Evolutionary conservation across 163 green algal genomes (phyloP), one percentile per base, ranked within the genome.

Genomic region (Scenedesmus sp.): DNA sequence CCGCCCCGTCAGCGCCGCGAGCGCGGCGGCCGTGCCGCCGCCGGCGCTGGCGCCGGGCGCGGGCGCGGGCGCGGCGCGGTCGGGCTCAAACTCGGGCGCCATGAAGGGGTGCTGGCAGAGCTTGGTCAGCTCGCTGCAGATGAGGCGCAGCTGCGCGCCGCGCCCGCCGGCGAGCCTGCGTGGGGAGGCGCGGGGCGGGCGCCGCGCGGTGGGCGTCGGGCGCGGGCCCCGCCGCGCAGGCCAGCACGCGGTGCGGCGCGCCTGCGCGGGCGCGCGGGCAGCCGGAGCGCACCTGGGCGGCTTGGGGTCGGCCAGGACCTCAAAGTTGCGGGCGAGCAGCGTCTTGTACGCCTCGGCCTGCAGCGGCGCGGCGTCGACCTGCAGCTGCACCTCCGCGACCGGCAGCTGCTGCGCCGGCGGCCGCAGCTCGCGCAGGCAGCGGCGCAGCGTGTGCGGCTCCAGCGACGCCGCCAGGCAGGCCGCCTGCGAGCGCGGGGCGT

Each of bases 271-370:
- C 20, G 53, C 53, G 20, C n/a, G n/a, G 53, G 53, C n/a, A 34
- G 53, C 53, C 39, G 39, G n/a, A 20, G 20, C 78, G 7, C 29
- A 77, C 72, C 87, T 83, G 1, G 83, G 80, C n/a, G 84, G 84
- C 47, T 89, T 91, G 28, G 84, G 84, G 75, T 95, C 91, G 22
- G 84, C 79, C 58, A 97, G 84, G 51, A 91, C 48, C 60, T 94
- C 87, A 60, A 88, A 95, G 67, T 78, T 66, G 31, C 89, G 80
- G 2, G 84, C 86, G 57, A 97, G 85, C 53, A 88, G 78, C 0
- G 69, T 77, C 29, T 85, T 81, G 86, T 92, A 94, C 18, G 70
- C 79, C 26, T 89, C 83, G 1, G 65, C 80, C 78, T 94, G 89
- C 29, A 53, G 13, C 3, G 78, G 34, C 13, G 24, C 81, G 13